Evolutionary conservation across 140 eudicot species (phyloP), one percentile per base, ranked within the genome.

Genomic region (Oenanthe javanica): DNA sequence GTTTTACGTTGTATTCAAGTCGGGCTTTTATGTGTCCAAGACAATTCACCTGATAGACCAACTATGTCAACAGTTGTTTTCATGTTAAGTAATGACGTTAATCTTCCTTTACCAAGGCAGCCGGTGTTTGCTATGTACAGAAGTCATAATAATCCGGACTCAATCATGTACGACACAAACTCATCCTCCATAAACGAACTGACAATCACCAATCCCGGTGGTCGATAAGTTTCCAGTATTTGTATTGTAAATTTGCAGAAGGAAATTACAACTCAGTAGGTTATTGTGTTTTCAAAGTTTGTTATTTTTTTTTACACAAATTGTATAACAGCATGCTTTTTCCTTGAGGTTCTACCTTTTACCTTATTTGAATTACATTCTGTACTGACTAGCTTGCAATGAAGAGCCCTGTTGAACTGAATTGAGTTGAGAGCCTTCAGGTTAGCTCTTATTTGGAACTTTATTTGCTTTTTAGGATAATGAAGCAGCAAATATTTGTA

Each of bases 41-140:
- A 79, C 59, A 63, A 59, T 63, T 31, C 81, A 79, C 2, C 75
- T 13, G 75, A 79, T 48, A 79, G 81, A 15, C 75, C 75, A 27
- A 45, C 55, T n/a, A 79, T 79, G 81, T 61, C 59, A 63, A 11
- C 16, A 8, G 75, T 79, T 45, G 42, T 63, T 46, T 79, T 79
- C 81, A 63, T 79, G 81, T 25, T 59, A 43, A 78, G 81, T 40
- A 78, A 78, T 61, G 81, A 78, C 0, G 55, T 49, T 61, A 25
- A 21, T 45, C 75, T 79, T 11, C 81, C 81, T 23, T 79, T 54
- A 45, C 75, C 61, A 7, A 79, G 27, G 57, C 81, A 63, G 47
- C 59, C 75, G 9, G 49, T 79, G 81, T 25, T 63, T 63, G 59
- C 82, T 4, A 27, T 66, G 49, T 82, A 71, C 49, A 36, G 25